phyloP scores from a whole-genome alignment of 2,329 filamentous ascomycete genomes.

The Bipolaris victoriae region DNA sequence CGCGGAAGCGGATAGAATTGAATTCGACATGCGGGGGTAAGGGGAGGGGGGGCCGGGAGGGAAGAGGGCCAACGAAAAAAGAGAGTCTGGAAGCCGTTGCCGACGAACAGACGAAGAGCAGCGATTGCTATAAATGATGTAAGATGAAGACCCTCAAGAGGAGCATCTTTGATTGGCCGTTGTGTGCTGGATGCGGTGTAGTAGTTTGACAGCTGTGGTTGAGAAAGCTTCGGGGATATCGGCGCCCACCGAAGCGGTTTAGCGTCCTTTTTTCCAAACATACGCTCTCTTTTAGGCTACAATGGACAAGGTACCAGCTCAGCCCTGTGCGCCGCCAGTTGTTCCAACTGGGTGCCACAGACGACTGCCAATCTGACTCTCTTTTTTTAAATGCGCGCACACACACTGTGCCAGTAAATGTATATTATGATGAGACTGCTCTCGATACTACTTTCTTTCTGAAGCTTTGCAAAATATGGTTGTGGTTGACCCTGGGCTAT shows the following conservation, averaged over 20 bases:
- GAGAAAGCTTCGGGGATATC: constrained; percentile 21
- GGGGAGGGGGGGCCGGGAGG: too few species aligned
- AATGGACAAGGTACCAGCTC: constrained; percentile 15
- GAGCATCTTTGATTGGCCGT: constrained; percentile 32
- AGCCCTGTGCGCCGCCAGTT: constrained; percentile 5
- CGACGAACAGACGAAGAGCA: constrained; percentile 11
- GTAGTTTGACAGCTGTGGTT: constrained; percentile 25
- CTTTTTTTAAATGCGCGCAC: constrained; percentile 10
- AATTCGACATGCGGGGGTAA: constrained; percentile 36
- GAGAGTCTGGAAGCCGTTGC: constrained; percentile 3
- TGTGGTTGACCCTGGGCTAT: constrained; percentile 39
- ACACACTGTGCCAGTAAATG: background rate
- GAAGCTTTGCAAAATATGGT: constrained; percentile 38
- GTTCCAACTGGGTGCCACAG: constrained; percentile 30
- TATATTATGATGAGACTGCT: constrained; percentile 25
- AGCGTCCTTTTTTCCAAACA: constrained; percentile 10
- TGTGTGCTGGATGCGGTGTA: constrained; percentile 23
- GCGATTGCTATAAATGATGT: constrained; percentile 13
- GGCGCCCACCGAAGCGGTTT: constrained; percentile 24
- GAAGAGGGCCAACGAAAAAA: background rate
- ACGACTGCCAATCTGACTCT: constrained; percentile 22
- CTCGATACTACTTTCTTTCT: constrained; percentile 1
- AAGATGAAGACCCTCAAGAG: constrained; percentile 12
- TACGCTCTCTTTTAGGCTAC: background rate
- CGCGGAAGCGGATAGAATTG: constrained; percentile 57